phyloP scores from a whole-genome alignment of 441 rosid genomes.

The Pelargonium citronellum region DNA sequence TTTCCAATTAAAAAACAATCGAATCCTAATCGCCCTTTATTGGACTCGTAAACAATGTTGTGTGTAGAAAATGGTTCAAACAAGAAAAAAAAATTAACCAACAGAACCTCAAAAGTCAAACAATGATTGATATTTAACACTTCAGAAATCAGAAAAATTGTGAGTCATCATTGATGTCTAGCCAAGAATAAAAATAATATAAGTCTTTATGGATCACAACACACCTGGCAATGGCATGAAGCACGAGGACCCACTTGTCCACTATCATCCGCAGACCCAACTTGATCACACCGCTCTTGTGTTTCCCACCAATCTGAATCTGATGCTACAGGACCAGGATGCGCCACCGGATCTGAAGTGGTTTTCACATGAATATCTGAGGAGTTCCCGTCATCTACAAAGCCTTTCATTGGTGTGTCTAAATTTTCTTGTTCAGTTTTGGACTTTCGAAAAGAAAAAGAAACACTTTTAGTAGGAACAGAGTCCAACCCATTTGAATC shows the following conservation, averaged over 20 bases:
- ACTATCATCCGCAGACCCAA: conserved; percentile 49
- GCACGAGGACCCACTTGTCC: conserved; percentile 91
- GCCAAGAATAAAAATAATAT: background rate
- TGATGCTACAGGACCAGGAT: conserved; percentile 33
- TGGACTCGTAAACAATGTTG: background rate
- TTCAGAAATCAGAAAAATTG: background rate
- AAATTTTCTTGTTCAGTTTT: conserved; percentile 44
- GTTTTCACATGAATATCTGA: conserved; percentile 34
- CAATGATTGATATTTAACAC: background rate
- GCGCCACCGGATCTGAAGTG: conserved; percentile 26
- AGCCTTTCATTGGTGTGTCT: conserved; percentile 79
- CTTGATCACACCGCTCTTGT: conserved; percentile 69
- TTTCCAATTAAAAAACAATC: no score
- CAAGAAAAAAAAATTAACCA: background rate
- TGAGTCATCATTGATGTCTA: background rate
- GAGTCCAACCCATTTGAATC: conserved; percentile 38
- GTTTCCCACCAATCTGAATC: conserved; percentile 90
- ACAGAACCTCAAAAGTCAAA: background rate
- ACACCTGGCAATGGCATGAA: conserved; percentile 93
- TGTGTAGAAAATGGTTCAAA: background rate
- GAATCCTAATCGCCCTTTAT: background rate
- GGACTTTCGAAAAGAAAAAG: conserved; percentile 53
- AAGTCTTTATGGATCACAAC: conserved; percentile 19
- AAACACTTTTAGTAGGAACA: conserved; percentile 38
- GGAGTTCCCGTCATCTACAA: conserved; percentile 68